Conservation (phyloP, 1,284 basidiomycete genomes). For the Meripilus lineatus region DNA sequence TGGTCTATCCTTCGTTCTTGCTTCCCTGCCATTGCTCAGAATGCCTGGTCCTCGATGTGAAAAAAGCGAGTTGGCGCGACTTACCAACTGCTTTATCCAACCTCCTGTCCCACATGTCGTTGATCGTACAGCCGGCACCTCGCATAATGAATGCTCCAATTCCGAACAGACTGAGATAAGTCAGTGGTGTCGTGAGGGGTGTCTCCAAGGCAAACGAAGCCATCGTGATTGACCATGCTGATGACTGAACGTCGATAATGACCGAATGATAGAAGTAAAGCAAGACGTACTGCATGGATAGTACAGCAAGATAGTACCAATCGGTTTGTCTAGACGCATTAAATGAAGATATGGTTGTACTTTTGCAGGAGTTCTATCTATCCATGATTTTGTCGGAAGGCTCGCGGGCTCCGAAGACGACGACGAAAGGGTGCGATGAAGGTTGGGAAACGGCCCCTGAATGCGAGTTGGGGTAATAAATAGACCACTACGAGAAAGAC, state of each 20-base stretch:
- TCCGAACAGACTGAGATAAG: constrained; percentile 82
- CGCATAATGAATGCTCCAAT: constrained; percentile 94
- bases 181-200: constrained; percentile 64
- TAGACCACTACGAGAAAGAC: too few species aligned
- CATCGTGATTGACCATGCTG: constrained; percentile 97
- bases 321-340: constrained; percentile 92
- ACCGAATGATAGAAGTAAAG: not conserved
- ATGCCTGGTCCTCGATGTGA: constrained; percentile 1
- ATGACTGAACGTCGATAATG: not conserved
- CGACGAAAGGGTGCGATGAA: too few species aligned
- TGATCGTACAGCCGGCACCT: constrained; percentile 97
- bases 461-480: too few species aligned
- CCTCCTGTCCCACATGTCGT: constrained; percentile 97
- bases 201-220: constrained; percentile 73
- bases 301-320: constrained; percentile 87
- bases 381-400: too few species aligned
- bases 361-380: constrained; percentile 57
- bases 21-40: constrained; percentile 44
- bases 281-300: constrained; percentile 84
- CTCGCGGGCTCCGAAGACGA: too few species aligned
- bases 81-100: constrained; percentile 90
- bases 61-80: constrained; percentile 29
- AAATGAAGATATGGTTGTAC: constrained; percentile 80
- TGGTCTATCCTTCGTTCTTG: constrained; percentile 61
- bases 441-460: too few species aligned